Conservation (phyloP, 2,329 filamentous ascomycete genomes). For the Botrytis galanthina region DNA sequence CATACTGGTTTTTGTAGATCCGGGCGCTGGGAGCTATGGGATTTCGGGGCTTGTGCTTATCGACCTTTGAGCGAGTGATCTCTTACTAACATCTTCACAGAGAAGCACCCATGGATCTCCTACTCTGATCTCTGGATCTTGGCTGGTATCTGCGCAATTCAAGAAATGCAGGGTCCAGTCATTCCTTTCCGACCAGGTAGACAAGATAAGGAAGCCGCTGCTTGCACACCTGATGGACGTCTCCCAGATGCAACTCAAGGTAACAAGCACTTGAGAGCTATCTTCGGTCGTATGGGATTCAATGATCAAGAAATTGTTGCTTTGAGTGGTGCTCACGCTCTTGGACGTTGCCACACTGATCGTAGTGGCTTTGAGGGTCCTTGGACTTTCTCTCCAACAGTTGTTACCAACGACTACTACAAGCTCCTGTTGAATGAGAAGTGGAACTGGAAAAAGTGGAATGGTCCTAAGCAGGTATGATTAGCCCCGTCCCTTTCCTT, state of each 20-base stretch:
- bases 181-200: slow-evolving; percentile 90
- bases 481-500: not conserved
- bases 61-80: not conserved
- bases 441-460: slow-evolving; percentile 90
- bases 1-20: not conserved
- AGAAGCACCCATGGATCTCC: slow-evolving; percentile 88
- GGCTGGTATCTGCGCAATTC: slow-evolving; percentile 77
- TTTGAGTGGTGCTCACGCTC: slow-evolving; percentile 77
- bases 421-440: slow-evolving; percentile 84
- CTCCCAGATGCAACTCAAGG: slow-evolving; percentile 79
- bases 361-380: slow-evolving; percentile 85
- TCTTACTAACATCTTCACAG: slow-evolving; percentile 40
- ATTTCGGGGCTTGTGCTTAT: not conserved
- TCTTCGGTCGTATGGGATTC: slow-evolving; percentile 98
- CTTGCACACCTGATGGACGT: slow-evolving; percentile 92
- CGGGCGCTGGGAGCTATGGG: too few species aligned
- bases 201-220: slow-evolving; percentile 71
- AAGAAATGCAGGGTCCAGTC: slow-evolving; percentile 89
- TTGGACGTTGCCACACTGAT: slow-evolving; percentile 85
- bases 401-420: slow-evolving; percentile 94
- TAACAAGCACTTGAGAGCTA: slow-evolving; percentile 77
- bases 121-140: slow-evolving; percentile 98
- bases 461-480: slow-evolving; percentile 71
- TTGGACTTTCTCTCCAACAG: slow-evolving; percentile 89
- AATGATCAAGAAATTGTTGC: slow-evolving; percentile 96